Conservation (phyloP, 2,329 filamentous ascomycete species). For the Verticillium albo-atrum region DNA sequence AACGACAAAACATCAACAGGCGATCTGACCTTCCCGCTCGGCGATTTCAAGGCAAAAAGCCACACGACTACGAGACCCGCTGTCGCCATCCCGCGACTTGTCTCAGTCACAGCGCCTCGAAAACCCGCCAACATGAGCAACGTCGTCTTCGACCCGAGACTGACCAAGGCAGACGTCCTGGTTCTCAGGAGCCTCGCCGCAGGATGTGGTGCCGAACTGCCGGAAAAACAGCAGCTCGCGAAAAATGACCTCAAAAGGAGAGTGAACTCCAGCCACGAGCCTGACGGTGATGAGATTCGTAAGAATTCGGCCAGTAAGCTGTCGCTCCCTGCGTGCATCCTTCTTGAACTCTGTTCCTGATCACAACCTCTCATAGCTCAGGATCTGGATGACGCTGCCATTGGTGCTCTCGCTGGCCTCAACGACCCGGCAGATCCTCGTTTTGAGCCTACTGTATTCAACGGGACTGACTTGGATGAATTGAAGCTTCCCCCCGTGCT, state of each 20-base stretch:
- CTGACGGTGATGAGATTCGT: not conserved
- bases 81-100: not conserved
- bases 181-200: conserved; percentile 32
- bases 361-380: not conserved
- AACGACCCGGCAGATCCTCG: conserved; percentile 33
- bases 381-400: conserved; percentile 20
- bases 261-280: not conserved
- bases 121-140: conserved; percentile 21
- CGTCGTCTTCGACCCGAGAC: conserved; percentile 31
- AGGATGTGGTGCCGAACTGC: not conserved
- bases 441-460: conserved; percentile 44
- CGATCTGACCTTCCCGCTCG: not conserved
- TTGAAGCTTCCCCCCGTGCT: conserved; percentile 31
- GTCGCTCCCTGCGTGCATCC: not conserved
- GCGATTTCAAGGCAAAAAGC: not conserved
- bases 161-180: conserved; percentile 35
- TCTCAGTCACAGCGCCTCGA: conserved; percentile 13
- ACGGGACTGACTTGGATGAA: conserved; percentile 32
- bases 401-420: conserved; percentile 31
- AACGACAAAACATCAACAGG: not conserved
- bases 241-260: not conserved
- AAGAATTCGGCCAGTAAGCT: not conserved
- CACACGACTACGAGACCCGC: not conserved
- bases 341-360: not conserved
- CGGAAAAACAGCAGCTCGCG: not conserved